Percentiles rank a stretch among this genome's conserved stretches.
phyloP scores from a whole-genome alignment of 139 green algal species.

The Yamagishiella unicocca region DNA sequence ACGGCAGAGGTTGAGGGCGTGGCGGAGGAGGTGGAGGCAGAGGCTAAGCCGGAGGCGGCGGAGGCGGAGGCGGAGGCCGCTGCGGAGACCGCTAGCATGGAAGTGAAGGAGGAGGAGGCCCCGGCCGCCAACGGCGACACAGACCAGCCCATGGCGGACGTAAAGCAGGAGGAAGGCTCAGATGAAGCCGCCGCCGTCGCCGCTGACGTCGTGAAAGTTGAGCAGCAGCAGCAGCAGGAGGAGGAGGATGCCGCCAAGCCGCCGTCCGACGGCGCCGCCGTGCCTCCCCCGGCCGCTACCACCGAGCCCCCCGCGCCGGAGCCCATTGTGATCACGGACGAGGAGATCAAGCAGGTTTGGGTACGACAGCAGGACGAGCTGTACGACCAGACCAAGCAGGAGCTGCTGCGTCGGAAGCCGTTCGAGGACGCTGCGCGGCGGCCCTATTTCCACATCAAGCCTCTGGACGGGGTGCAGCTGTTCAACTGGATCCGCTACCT shows the following conservation, averaged over 20 bases:
- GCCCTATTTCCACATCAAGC: constrained; percentile 91
- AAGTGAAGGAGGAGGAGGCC: background rate
- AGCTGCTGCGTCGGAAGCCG: constrained; percentile 59
- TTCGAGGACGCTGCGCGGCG: constrained; percentile 83
- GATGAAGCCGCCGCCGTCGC: constrained; percentile 18
- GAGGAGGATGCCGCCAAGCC: background rate
- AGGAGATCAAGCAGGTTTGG: constrained; percentile 54
- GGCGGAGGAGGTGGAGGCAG: constrained; percentile 37
- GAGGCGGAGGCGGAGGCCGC: background rate
- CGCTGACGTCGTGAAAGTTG: constrained; percentile 10
- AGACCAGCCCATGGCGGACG: constrained; percentile 4
- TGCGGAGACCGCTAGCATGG: background rate
- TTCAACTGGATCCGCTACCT: constrained; percentile 86
- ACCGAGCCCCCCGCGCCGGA: background rate
- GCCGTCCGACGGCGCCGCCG: background rate
- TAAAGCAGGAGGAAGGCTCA: background rate
- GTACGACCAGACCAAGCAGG: constrained; percentile 64
- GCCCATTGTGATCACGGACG: constrained; percentile 42
- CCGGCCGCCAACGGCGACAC: background rate
- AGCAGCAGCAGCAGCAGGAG: too few species aligned
- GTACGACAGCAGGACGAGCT: constrained; percentile 53
- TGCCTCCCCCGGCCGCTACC: background rate
- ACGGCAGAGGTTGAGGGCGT: background rate
- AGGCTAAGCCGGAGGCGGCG: constrained; percentile 6
- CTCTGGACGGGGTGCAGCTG: constrained; percentile 82